Evolutionary conservation across 2,329 filamentous ascomycete species (phyloP), one percentile per base, ranked within the genome.

Genomic region (Fusarium tanahbumbuense): DNA sequence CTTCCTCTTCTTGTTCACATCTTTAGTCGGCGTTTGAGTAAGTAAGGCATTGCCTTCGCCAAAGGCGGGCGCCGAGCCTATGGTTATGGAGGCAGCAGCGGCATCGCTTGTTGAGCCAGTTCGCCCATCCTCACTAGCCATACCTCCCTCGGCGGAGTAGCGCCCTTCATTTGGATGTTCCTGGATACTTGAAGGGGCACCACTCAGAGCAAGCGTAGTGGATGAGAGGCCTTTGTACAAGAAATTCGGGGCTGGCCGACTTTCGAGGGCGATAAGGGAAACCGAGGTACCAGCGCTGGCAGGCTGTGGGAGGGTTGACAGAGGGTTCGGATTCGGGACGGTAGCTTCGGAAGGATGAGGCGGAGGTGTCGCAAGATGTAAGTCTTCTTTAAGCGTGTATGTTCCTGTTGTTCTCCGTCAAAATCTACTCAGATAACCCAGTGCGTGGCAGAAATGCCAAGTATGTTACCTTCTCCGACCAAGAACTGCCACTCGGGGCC

Each of bases 331-430:
- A 77, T 97, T 98, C 61, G 92, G 83, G 42, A 94, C 83, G 23
- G 94, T 94, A 15, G 93, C 91, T 84, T 99, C 96, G 66, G 94
- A 97, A 23, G 96, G 96, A 81, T 99, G 96, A 16, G 94, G 94
- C 68, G 95, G 95, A 60, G 96, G 96, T 34, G 94, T 98, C 46
- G 96, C 95, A 60, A 99, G 90, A 73, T 94, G 92, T 28, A 99
- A 84, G 78, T 97, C 93, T 81, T 99, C 95, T 79, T 94, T 92
- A 45, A 98, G 88, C 23, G 92, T 87, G 77, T 99, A 99, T 66
- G 93, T 95, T 76, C 94, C 93, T 96, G 73, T 56, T 34, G 23
- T 34, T 48, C 57, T 52, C 45, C 15, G 64, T 71, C 56, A 70
- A 60, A 40, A 52, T 70, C 77, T 71, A 64, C 47, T 18, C 20